Conservation (phyloP, 2,329 filamentous ascomycete species). For the Hypoxylon sp. region DNA sequence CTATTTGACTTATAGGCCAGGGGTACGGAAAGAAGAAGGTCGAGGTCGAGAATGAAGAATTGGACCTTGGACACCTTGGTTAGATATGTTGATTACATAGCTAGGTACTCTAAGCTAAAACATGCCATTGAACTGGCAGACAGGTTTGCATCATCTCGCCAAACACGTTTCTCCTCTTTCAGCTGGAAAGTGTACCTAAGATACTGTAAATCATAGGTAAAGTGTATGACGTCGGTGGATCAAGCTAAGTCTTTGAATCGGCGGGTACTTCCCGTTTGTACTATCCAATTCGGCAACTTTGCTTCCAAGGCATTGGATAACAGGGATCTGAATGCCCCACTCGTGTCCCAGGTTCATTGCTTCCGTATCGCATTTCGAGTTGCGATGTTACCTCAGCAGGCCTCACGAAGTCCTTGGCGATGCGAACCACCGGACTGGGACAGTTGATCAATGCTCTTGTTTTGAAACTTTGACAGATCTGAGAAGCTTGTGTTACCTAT, state of each 20-base stretch:
- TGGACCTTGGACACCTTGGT: slow-evolving; percentile 5
- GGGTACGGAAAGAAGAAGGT: background rate
- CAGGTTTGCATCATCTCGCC: slow-evolving; percentile 40
- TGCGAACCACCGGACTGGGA: slow-evolving; percentile 31
- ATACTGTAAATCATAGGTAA: slow-evolving; percentile 6
- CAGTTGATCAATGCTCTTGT: slow-evolving; percentile 22
- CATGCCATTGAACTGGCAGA: slow-evolving; percentile 4
- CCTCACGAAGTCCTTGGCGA: slow-evolving; percentile 24
- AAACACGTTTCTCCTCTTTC: slow-evolving; percentile 32
- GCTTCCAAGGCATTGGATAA: slow-evolving; percentile 28
- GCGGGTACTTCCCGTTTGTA: slow-evolving; percentile 12
- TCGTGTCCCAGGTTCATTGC: slow-evolving; percentile 5
- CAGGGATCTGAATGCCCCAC: slow-evolving; percentile 13
- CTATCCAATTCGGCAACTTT: slow-evolving; percentile 13
- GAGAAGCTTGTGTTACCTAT: slow-evolving; percentile 3
- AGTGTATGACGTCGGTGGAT: slow-evolving; percentile 45
- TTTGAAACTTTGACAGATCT: slow-evolving; percentile 9
- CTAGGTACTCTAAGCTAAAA: slow-evolving; percentile 14
- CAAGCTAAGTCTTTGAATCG: slow-evolving; percentile 20
- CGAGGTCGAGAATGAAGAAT: slow-evolving; percentile 9
- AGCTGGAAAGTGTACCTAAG: slow-evolving; percentile 36
- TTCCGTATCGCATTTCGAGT: slow-evolving; percentile 19
- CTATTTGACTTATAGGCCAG: background rate
- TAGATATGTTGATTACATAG: slow-evolving; percentile 27
- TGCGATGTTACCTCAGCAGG: slow-evolving; percentile 20